phyloP scores from a whole-genome alignment of 192 early-diverging fungal genomes.

The Mortierella alpina region DNA sequence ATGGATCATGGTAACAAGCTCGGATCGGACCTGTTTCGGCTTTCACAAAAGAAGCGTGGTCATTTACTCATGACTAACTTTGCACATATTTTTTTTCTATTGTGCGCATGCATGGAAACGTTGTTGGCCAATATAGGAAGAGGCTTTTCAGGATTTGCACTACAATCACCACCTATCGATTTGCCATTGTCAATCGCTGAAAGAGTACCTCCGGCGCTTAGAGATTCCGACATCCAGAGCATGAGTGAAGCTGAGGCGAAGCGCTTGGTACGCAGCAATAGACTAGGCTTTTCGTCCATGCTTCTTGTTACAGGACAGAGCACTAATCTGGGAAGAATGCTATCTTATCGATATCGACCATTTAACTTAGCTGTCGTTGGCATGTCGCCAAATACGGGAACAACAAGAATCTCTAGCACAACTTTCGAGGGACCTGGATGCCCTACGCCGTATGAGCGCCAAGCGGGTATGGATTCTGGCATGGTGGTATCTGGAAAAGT shows the following conservation, averaged over 20 bases:
- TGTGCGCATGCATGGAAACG: no score
- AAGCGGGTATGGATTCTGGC: conserved; percentile 4
- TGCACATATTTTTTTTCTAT: no score
- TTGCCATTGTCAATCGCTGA: conserved; percentile 17
- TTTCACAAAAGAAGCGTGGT: not conserved
- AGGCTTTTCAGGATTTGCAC: conserved; percentile 9
- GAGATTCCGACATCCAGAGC: conserved; percentile 17
- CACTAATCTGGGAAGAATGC: not conserved
- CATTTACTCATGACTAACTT: no score
- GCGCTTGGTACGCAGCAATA: conserved; percentile 16
- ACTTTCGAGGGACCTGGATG: conserved; percentile 14
- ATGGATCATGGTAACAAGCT: no score
- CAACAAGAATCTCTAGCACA: conserved; percentile 16
- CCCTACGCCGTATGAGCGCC: conserved; percentile 30
- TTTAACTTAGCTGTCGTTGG: conserved; percentile 24
- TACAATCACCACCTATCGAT: conserved; percentile 32
- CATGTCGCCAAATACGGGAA: conserved; percentile 28
- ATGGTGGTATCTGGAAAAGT: not conserved
- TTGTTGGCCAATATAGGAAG: not conserved
- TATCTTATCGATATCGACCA: not conserved
- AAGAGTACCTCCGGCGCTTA: conserved; percentile 3
- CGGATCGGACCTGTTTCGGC: no score
- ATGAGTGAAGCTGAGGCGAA: conserved; percentile 35
- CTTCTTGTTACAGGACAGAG: not conserved
- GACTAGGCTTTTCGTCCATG: not conserved